phyloP scores from a whole-genome alignment of 2,329 filamentous ascomycete species.

The Dactylella cylindrospora region DNA sequence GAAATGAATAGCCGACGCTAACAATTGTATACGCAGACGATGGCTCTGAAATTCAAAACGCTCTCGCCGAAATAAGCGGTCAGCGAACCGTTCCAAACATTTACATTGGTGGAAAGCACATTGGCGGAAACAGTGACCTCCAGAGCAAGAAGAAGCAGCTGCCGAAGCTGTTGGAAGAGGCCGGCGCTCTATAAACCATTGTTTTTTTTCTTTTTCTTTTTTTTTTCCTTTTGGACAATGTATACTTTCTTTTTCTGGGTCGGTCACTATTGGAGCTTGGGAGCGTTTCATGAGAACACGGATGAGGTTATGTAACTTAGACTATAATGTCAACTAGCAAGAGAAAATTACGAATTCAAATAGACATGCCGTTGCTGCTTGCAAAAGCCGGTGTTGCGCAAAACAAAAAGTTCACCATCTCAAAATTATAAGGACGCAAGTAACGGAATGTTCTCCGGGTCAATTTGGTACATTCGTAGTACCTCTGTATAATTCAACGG shows the following conservation, averaged over 20 bases:
- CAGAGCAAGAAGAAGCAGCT: constrained; percentile 68
- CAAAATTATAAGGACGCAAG: too few species aligned
- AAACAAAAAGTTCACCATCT: too few species aligned
- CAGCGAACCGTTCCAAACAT: constrained; percentile 95
- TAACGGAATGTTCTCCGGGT: too few species aligned
- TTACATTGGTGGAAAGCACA: constrained; percentile 86
- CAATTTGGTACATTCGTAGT: too few species aligned
- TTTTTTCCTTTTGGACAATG: constrained; percentile 13
- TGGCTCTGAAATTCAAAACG: constrained; percentile 77
- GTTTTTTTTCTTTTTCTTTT: constrained; percentile 6
- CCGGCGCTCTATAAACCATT: constrained; percentile 61
- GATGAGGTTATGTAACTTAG: too few species aligned
- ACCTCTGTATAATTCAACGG: too few species aligned
- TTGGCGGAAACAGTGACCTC: constrained; percentile 92
- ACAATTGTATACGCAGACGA: constrained; percentile 63
- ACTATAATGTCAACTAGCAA: too few species aligned
- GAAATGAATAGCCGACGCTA: neutral
- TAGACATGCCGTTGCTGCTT: too few species aligned
- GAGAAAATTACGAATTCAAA: too few species aligned
- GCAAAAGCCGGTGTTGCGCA: too few species aligned
- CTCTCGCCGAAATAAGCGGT: constrained; percentile 74
- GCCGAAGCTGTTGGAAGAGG: constrained; percentile 64
- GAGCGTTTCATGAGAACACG: too few species aligned
- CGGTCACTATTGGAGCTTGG: too few species aligned
- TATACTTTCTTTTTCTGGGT: constrained; percentile 48